Base-by-base conservation (phyloP, 2,329 filamentous ascomycete species). In the Immersiporthe knoxdaviesiana region DNA sequence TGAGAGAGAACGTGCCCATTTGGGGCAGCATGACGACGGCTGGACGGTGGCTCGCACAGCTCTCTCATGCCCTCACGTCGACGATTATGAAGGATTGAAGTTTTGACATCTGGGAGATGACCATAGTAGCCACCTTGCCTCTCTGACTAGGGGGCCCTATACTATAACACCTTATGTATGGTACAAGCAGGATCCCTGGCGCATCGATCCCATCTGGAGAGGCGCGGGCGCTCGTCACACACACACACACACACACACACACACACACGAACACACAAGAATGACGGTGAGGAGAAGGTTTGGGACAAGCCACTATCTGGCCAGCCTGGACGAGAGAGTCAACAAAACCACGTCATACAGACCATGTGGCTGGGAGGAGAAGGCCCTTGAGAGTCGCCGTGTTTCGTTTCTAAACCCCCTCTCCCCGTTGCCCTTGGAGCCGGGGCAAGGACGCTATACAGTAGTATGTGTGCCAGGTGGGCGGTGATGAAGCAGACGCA, bases 321-420 rank as follows among this genome's bases (percentile, higher is more conserved):
- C 50, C 50, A 27, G 50, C n/a, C n/a, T 54, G 54, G 35, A 44
- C 37, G 30, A 60, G 18, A 47, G 60, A 63, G 61, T 63, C 59
- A 65, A 63, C 65, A 63, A 65, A 66, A 32, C 50, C 41, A 67
- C 66, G 63, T 63, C 69, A 68, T 56, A 59, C 8, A 35, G n/a
- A 18, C 44, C 56, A 52, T 37, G 30, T 62, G 37, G 35, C 35
- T 52, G 63, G 47, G 47, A 30, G 8, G 35, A 35, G 4, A 47
- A 47, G 58, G 56, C 63, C 61, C 58, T 70, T 68, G 58, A 63
- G 63, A 59, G 37, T 52, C 62, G 60, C 52, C 63, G 60, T 61
- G 66, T 68, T 66, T 70, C 66, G 66, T 70, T 70, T 68, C 52
- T 32, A 58, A 39, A 61, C 65, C 27, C 47, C 47, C 47, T 21